Percentiles rank a stretch among this genome's conserved stretches.
Conservation (phyloP, 768 basidiomycete species). For the Mycena galericulata region DNA sequence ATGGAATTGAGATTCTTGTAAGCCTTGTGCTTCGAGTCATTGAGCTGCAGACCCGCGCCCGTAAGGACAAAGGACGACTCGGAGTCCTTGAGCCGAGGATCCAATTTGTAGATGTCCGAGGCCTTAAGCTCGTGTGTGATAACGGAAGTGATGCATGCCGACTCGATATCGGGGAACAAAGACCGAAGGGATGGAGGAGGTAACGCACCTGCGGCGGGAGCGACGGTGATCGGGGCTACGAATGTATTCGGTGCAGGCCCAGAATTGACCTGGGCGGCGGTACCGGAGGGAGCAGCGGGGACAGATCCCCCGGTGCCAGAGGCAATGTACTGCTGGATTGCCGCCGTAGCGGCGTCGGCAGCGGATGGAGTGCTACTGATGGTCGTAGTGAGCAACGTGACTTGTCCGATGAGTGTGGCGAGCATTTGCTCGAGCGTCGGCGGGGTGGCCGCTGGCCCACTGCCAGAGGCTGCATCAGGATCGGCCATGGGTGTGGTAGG, state of each 20-base stretch:
- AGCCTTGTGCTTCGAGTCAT: background rate
- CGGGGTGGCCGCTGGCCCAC: background rate
- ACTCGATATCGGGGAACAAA: slow-evolving; percentile 37
- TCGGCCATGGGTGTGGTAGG: background rate
- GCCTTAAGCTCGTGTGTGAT: slow-evolving; percentile 33
- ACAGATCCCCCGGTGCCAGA: background rate
- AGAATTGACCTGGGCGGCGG: background rate
- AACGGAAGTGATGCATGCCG: slow-evolving; percentile 27
- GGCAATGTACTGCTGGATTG: background rate
- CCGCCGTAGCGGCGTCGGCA: background rate
- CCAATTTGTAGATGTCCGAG: slow-evolving; percentile 34
- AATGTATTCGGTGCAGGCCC: background rate
- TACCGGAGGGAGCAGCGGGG: background rate
- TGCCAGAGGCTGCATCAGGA: background rate
- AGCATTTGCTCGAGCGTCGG: background rate
- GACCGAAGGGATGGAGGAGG: slow-evolving; percentile 10
- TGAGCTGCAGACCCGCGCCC: slow-evolving; percentile 3
- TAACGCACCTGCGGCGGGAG: slow-evolving; percentile 16
- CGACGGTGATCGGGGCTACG: background rate
- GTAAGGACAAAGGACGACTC: background rate
- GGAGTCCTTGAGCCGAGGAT: slow-evolving; percentile 16
- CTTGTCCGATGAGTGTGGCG: background rate
- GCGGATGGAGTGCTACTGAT: background rate
- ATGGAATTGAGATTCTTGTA: slow-evolving; percentile 17
- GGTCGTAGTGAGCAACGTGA: background rate